phyloP scores from a whole-genome alignment of 1,284 basidiomycete genomes.

The Apiotrichum montevideense region DNA sequence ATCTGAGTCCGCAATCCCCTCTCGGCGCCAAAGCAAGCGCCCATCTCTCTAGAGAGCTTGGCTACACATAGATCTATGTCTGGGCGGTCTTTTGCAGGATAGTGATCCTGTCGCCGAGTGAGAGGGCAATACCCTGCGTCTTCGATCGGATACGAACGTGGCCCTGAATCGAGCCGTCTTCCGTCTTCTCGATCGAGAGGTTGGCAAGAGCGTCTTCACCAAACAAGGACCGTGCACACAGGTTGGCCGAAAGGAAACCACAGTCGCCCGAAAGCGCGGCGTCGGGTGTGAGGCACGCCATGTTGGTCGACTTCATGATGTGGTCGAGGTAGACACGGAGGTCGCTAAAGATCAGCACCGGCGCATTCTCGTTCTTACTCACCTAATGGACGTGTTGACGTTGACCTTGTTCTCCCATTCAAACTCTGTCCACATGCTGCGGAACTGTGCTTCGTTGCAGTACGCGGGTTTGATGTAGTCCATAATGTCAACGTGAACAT shows the following conservation, averaged over 20 bases:
- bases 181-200: constrained; percentile 84
- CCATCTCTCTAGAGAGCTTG: background rate
- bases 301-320: constrained; percentile 89
- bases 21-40: background rate
- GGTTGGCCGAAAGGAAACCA: constrained; percentile 87
- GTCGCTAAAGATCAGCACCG: constrained; percentile 49
- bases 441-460: constrained; percentile 90
- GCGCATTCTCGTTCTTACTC: background rate
- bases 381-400: constrained; percentile 65
- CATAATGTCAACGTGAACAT: constrained; percentile 99
- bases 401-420: constrained; percentile 98
- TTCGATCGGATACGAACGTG: constrained; percentile 91
- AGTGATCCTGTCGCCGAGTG: constrained; percentile 68
- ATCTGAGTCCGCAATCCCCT: background rate
- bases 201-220: constrained; percentile 98
- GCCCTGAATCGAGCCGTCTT: constrained; percentile 73
- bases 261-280: constrained; percentile 85
- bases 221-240: constrained; percentile 86
- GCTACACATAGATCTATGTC: constrained; percentile 7
- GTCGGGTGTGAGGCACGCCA: constrained; percentile 92
- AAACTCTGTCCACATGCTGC: constrained; percentile 96
- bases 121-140: constrained; percentile 92
- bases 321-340: constrained; percentile 78
- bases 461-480: constrained; percentile 98
- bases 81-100: constrained; percentile 51